Conservation (phyloP, 2,329 filamentous ascomycete genomes). For the Alternaria conjuncta region DNA sequence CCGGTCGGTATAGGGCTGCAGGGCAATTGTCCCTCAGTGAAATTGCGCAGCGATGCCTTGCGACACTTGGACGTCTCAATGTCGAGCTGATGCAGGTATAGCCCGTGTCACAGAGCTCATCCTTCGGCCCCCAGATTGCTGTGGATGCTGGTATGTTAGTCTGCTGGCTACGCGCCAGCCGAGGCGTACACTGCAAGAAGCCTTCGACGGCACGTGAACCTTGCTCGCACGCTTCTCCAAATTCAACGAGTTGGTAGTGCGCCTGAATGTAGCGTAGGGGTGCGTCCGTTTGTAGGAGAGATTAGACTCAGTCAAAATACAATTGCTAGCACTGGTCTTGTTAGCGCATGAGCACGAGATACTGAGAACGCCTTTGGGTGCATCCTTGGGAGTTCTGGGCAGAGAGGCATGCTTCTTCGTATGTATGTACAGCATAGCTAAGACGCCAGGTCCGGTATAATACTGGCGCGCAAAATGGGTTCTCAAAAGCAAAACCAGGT, state of each 20-base stretch:
- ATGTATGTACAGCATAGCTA: neutral
- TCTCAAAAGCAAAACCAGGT: conserved; percentile 38
- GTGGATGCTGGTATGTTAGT: neutral
- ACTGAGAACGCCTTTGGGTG: neutral
- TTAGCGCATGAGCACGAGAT: neutral
- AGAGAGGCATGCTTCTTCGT: neutral
- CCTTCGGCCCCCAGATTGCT: neutral
- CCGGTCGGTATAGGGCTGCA: neutral
- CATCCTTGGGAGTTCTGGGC: rapidly evolving
- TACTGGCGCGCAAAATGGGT: neutral
- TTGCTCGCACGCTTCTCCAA: neutral
- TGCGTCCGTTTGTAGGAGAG: too few relatives aligned
- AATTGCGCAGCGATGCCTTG: neutral
- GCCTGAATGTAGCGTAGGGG: neutral
- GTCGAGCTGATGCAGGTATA: neutral
- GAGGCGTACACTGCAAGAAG: neutral
- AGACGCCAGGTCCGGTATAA: neutral
- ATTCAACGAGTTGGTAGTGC: neutral
- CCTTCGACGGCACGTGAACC: neutral
- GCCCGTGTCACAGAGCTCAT: neutral
- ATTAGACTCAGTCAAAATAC: neutral
- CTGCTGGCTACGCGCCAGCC: neutral
- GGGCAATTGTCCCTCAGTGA: neutral
- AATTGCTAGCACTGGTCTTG: neutral
- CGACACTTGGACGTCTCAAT: neutral